Base-by-base conservation (phyloP, 2,329 filamentous ascomycete species). In the Xylariaceae sp. region DNA sequence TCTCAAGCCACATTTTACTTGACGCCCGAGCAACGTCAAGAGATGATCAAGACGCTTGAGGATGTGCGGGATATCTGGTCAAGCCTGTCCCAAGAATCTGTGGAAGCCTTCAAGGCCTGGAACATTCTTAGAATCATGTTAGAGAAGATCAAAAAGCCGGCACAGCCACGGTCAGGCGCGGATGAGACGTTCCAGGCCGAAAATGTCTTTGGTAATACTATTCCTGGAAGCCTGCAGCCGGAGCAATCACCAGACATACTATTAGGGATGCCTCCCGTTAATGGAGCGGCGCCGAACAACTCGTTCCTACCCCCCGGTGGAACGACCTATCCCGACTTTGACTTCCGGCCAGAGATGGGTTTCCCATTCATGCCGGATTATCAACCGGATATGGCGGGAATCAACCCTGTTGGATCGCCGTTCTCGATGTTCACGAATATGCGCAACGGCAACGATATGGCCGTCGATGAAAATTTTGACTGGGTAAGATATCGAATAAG, bases 31-130 rank as follows among this genome's bases (percentile, higher is more conserved):
- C 82, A 87, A 71, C 82, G 88, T 8, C 79, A 84, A 35, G 88
- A 89, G 65, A 95, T 97, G 89, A 80, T 94, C 35, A 75, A 79
- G 18, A 83, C 86, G 1, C 81, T 97, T 2, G 87, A 92, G 69
- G 82, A 81, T 15, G 89, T 89, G 7, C 82, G 84, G 51, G 79
- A 82, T 15, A 94, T 97, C 58, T 97, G 92, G 92, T 86, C 88
- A 53, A 85, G 84, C 8, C 78, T 92, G 9, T 83, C 86, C 2
- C 88, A 94, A 57, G 80, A 86, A 23, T 94, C 89, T 0, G 88
- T 97, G 76, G 93, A 97, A 66, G 91, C 92, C 0, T 92, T 87
- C 76, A 97, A 97, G 75, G 93, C 91, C 1, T 85, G 85, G 47
- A 85, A 85, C 48, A 82, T 93, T 23, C 78, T 97, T n/a, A 86